These are phyloP conservation scores for Tinospora cordifolia DNA, from an alignment of 164 flowering plant genomes.

Conservation along the genomic window DNA sequence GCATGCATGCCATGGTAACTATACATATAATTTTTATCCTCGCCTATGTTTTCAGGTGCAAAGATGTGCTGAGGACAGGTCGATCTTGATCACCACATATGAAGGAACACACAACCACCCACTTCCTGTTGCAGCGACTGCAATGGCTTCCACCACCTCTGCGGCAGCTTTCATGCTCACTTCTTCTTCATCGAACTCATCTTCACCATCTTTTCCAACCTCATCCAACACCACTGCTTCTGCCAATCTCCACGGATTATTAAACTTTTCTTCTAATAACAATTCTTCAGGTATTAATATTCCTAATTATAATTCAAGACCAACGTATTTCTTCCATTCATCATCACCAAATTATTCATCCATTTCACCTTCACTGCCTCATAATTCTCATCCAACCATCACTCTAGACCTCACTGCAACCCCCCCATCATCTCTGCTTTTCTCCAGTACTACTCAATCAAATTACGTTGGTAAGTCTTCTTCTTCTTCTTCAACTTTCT, in stretches of 20 bases:
- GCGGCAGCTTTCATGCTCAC: slow-evolving; percentile 84
- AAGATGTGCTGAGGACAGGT: slow-evolving; percentile 85
- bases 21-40: not conserved
- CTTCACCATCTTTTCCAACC: slow-evolving; percentile 12
- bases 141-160: slow-evolving; percentile 94
- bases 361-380: slow-evolving; percentile 16
- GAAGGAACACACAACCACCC: slow-evolving; percentile 96
- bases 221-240: slow-evolving; percentile 19
- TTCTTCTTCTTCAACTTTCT: slow-evolving; percentile 22
- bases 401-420: slow-evolving; percentile 80
- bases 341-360: not conserved
- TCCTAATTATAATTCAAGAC: slow-evolving; percentile 28
- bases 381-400: slow-evolving; percentile 58
- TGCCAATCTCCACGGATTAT: slow-evolving; percentile 42
- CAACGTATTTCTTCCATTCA: slow-evolving; percentile 44
- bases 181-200: slow-evolving; percentile 49
- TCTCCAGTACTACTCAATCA: slow-evolving; percentile 25
- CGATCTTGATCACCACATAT: slow-evolving; percentile 80
- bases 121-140: slow-evolving; percentile 70
- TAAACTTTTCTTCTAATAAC: too few relatives aligned
- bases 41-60: slow-evolving; percentile 50
- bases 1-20: not conserved
- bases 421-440: slow-evolving; percentile 16
- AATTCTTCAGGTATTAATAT: not conserved
- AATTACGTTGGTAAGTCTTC: slow-evolving; percentile 27